Evolutionary conservation across 345 rosid genomes (phyloP), one percentile per base, ranked within the genome.

Genomic region (Citrus inodora): DNA sequence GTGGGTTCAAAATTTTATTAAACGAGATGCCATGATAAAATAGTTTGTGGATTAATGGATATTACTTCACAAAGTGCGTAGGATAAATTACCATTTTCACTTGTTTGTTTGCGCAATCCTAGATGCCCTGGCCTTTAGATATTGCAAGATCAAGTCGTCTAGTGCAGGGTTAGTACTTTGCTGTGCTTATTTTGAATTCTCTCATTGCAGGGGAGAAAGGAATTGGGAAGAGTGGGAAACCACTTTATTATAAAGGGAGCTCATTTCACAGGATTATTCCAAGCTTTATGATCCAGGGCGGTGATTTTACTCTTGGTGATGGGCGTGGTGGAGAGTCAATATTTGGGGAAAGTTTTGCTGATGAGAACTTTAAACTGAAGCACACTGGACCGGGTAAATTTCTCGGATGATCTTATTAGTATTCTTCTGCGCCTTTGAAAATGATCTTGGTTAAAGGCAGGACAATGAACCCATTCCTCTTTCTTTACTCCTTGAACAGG

Each of bases 311-410:
- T 35, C 90, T 38, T 22, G 99, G 97, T 2, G 97, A 96, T 75
- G 99, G 99, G 28, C 83, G 94, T 73, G 99, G 98, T 72, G 98
- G 98, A 61, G 98, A 96, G 84, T 96, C 99, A 0, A 92, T 96
- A 37, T 94, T 94, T 21, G 98, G 99, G 2, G 89, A 90, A 48
- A 89, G 83, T 71, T 96, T 96, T 81, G 83, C 92, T 2, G 99
- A 96, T 81, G 98, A 96, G 82, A 96, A 94, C 84, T 94, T 96
- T 87, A 89, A 89, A 85, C 83, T 96, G 79, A 96, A 94, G 85
- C 98, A 96, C 84, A 88, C 90, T 6, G 89, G 89, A 60, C 93
- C 97, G 77, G 98, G 97, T 96, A 73, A 74, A 65, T 68, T 62
- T 78, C 40, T 64, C 58, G 27, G 40, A 16, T 9, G 14, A 72